Evolutionary conservation across 2,329 filamentous ascomycete species (phyloP), one percentile per base, ranked within the genome.

Genomic region (Clonostachys byssicola): DNA sequence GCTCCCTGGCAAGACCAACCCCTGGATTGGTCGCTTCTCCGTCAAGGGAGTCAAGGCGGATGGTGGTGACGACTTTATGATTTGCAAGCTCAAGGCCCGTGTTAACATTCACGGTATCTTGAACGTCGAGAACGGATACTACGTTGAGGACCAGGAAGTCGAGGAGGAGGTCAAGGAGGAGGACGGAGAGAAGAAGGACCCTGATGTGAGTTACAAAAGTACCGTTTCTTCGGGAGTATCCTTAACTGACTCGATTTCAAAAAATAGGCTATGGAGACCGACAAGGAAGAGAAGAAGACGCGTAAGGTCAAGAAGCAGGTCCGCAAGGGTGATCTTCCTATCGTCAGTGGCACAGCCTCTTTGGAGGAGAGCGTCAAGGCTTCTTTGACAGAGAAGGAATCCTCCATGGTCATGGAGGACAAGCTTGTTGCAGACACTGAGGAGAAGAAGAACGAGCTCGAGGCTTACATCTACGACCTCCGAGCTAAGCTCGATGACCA

Each of bases 301-400:
- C 87, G 92, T 66, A 97, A 96, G 77, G 89, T 99, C 58, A 97
- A 96, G 88, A 99, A 97, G 83, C 92, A 97, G 75, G 88, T 96
- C 55, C 89, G 92, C 71, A 97, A 96, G 80, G 94, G 94, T 55
- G 92, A 97, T 56, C 79, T 99, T 47, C 89, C 92, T 52, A 86
- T 99, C 56, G 84, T 88, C 49, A 80, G 88, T 51, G 92, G 86
- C 54, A 96, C 91, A 42, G 81, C 87, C 43, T 87, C 90, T 36
- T 78, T 96, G 48, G 91, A 96, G 52, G 68, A 81, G 44, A 58
- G 76, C 14, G 65, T 74, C 63, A 92, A 88, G 77, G 73, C 83
- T 51, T 62, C 75, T n/a, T 75, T 85, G 55, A 71, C 78, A 44
- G 94, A 99, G 80, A 85, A 86, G 68, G 94, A 99, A 74, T 80